Evolutionary conservation across 225 moss, liverwort and hornwort species (phyloP), one percentile per base, ranked within the genome.

Genomic region (Pseudisothecium myosuroides): DNA sequence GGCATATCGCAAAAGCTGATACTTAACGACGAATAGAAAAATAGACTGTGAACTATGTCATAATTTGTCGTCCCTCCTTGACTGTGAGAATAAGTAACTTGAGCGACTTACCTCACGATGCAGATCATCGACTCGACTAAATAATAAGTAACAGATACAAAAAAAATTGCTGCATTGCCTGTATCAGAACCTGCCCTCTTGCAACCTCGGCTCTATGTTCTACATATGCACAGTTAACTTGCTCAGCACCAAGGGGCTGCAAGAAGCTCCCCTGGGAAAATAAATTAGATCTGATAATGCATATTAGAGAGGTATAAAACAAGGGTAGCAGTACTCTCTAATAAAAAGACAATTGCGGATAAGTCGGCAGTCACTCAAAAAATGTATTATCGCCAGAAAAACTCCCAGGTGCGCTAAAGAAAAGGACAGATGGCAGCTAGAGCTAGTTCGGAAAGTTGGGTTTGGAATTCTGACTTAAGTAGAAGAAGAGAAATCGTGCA

Each of bases 231-330:
- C 39, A 80, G 63, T 43, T 72, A 41, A 58, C 58, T 80, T 58
- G n/a, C 58, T 79, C 79, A 79, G 84, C 84, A 71, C 55, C 84
- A 83, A 90, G 88, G 82, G 92, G 89, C 59, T 89, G 72, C 82
- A 87, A 89, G 84, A 75, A 67, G 63, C 80, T 88, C 76, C 50
- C 39, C 76, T 76, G 34, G 52, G 21, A 69, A 85, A 81, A 82
- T 45, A 81, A 83, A 89, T 39, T 41, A 76, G 36, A 76, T 63
- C 90, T 73, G 64, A 80, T 56, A 32, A 72, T 73, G 80, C 84
- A 85, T 47, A n/a, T n/a, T n/a, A 37, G 72, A 89, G 32, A 76
- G 67, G 67, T 17, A 66, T 54, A 83, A 56, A 47, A 34, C 17
- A 62, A 52, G 26, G 55, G 71, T 71, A 55, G 58, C 47, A 82